Evolutionary conservation across 768 basidiomycete genomes (phyloP), one percentile per base, ranked within the genome.

Genomic region (Termitomyces sp.): DNA sequence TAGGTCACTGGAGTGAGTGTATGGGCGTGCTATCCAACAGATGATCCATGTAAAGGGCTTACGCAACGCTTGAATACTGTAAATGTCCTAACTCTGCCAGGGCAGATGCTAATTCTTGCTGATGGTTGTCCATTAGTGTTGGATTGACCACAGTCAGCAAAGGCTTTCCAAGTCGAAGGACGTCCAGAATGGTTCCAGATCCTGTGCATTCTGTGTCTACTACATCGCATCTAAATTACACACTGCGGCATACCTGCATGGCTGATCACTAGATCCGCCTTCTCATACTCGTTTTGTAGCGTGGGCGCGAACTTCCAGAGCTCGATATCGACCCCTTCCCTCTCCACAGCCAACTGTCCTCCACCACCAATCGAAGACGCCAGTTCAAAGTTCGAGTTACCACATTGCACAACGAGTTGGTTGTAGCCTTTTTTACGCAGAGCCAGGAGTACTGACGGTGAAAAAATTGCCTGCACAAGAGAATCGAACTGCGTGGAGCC

Each of bases 151-250:
- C 85, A 4, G 91, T 88, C 59, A 99, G 86, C 59, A 99, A 74
- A 7, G 83, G 80, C 64, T 89, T 93, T 44, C 78, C 76, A 47
- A 82, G 73, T 31, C 94, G 77, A 45, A 98, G 75, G 10, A 86
- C 91, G 42, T 96, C 91, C 29, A 98, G 78, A 63, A 98, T 94
- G 4, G 96, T 97, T 11, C 96, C 96, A 20, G 96, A 89, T 50
- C 96, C 96, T 98, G 56, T 51, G 29, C 22, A 47, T 20, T 95
- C 45, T 45, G 11, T 27, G 45, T 50, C 35, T 40, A 32, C 46
- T 48, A 54, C 49, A 57, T 27, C 23, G 18, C 12, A 15, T 10
- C 46, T 50, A 46, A 38, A 57, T 23, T 42, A 36, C 58, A 22
- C 33, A 36, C 39, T 23, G 22, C 9, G 39, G 64, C 82, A 60